phyloP scores from a whole-genome alignment of 345 rosid genomes.

The Geranium rotundifolium region DNA sequence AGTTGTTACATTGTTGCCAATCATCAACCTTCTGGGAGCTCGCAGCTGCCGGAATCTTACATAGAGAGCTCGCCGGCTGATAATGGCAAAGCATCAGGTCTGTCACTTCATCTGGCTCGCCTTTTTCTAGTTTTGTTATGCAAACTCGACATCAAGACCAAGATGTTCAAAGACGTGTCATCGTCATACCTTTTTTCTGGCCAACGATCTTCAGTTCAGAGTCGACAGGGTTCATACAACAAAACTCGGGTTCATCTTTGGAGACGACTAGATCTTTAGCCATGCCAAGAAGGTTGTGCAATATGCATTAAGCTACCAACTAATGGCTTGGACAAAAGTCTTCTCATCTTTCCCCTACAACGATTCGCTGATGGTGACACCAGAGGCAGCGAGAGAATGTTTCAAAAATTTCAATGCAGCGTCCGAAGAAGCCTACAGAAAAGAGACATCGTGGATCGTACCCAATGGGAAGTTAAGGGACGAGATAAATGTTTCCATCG shows the following conservation, averaged over 20 bases:
- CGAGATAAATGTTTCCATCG: conserved; percentile 1
- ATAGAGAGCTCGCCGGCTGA: too few relatives aligned
- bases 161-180: conserved; percentile 14
- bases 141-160: neutral
- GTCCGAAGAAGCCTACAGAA: conserved; percentile 5
- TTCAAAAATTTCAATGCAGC: too few relatives aligned
- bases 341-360: too few relatives aligned
- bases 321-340: conserved; percentile 13
- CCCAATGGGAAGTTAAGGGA: conserved; percentile 12
- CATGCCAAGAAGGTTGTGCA: conserved; percentile 11
- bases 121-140: too few relatives aligned
- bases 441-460: conserved; percentile 7
- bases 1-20: conserved; percentile 15
- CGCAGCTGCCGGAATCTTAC: conserved; percentile 5
- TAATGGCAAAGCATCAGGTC: too few relatives aligned
- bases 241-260: conserved; percentile 2
- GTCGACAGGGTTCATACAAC: conserved; percentile 3
- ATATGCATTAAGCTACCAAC: conserved; percentile 8
- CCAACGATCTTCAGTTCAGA: conserved; percentile 13
- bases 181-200: conserved; percentile 11
- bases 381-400: too few relatives aligned
- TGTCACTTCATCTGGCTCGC: too few relatives aligned
- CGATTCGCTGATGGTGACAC: too few relatives aligned
- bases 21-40: conserved; percentile 6
- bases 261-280: conserved; percentile 7